Base-by-base conservation (phyloP, 768 basidiomycete genomes). In the Rhodotorula paludigena region DNA sequence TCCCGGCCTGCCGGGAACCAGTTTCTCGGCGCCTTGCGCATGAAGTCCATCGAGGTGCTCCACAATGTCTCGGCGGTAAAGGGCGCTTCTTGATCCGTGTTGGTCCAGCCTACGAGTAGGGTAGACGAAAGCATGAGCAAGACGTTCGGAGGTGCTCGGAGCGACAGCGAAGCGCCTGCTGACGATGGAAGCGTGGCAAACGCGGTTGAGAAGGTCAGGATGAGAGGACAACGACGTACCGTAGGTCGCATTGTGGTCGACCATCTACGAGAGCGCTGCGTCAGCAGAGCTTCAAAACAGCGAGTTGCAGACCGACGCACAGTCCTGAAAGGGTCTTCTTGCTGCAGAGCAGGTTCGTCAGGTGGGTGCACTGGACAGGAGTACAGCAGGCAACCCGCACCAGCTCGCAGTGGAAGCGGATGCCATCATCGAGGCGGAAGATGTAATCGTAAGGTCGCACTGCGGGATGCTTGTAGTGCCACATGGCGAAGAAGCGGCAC, bases 371-470 rank as follows among this genome's bases (percentile, higher is more conserved):
- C 23, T 5, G 2, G 16, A 39, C 9, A 12, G 14, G 28, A 42
- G 28, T 11, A 3, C 5, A 25, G 1, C 23, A 10, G 1, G 9
- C 21, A 10, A n/a, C 28, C 23, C 61, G 38, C 44, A 64, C 63
- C 15, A 64, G 33, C 33, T 56, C 48, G 57, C 63, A 64, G 33
- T 53, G 51, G 51, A 64, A 64, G 16, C 25, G 7, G 39, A 57
- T 53, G 30, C 56, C 57, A n/a, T 64, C 63, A 28, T 64, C 63
- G 16, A 64, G 42, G 33, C 63, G 33, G 51, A 57, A 64, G n/a
- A 64, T 42, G 25, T n/a, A 64, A 30, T 64, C 63, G 57, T 33
- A 64, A 3, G 18, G 15, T 10, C 2, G 14, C 7, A 64, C 49
- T 4, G 51, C 32, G 0, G 63, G 63, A n/a, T 64, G 63, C 15